Base-by-base conservation (phyloP, 2,329 filamentous ascomycete species). In the Neonectria neomacrospora region DNA sequence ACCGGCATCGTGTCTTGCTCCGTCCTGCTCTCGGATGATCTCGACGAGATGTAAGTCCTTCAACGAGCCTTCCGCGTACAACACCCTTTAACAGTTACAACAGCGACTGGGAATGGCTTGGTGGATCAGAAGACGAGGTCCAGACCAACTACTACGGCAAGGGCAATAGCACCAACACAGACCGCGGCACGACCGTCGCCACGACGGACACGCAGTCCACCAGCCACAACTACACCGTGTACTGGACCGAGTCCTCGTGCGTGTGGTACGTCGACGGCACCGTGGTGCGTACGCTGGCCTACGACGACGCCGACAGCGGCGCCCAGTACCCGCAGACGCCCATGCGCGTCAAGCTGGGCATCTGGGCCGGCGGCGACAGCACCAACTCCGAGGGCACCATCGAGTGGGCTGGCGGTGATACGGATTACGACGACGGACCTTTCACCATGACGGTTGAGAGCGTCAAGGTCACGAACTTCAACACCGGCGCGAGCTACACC, bases 131-230 rank as follows among this genome's bases (percentile, higher is more conserved):
- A 68, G 78, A 82, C 32, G 83, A 94, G 75, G 93, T 94, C 26
- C 94, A 97, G 81, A 91, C 88, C 75, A 96, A 96, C 81, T 96
- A 93, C 82, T 92, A 91, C 79, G 86, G 88, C 80, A 90, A 92
- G 82, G 91, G 90, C 64, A 80, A 91, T 79, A 88, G 85, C 61
- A 85, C 85, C 18, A 84, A 83, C 61, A 93, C 88, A 77, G 88
- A 92, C 80, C 89, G 90, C 68, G 90, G 86, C 74, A 82, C 82
- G 59, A 88, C 86, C 81, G 83, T 88, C 72, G 67, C 80, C 18
- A 83, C 91, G 55, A 69, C 78, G 66, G 80, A 81, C 71, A 83
- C 89, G n/a, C 79, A 81, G 70, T 84, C 87, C 45, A 79, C 79
- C 12, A 83, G 81, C 74, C 88, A 91, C 82, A 91, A 85, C 58